Evolutionary conservation across 208 protist species (phyloP).

Genomic region (Wallacemonas rigidus): DNA sequence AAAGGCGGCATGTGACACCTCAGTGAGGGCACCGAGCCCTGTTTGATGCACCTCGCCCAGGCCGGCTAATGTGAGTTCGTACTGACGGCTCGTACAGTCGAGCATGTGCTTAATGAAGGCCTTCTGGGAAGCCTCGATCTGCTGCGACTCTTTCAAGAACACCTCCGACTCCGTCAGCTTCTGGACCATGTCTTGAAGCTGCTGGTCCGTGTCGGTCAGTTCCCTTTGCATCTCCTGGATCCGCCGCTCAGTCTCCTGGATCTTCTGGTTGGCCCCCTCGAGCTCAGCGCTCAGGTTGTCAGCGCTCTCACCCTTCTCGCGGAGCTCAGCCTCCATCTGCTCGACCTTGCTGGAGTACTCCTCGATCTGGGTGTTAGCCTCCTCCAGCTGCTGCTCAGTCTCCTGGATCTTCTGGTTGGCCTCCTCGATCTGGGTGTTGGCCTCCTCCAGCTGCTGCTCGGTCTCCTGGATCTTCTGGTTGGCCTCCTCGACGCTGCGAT

Average conservation of each 20-base stretch:
- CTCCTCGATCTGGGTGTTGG: slow-evolving; percentile 26
- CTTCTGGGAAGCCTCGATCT: slow-evolving; percentile 13
- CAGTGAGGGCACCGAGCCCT: slow-evolving; percentile 28
- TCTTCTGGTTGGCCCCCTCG: slow-evolving; percentile 23
- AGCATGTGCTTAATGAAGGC: slow-evolving; percentile 30
- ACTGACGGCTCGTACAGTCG: slow-evolving; percentile 19
- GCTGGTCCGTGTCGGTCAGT: slow-evolving; percentile 20
- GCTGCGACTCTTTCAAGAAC: slow-evolving; percentile 30
- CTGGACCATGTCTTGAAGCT: slow-evolving; percentile 27
- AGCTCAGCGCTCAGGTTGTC: slow-evolving; percentile 29
- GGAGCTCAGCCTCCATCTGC: slow-evolving; percentile 17
- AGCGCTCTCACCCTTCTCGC: slow-evolving; percentile 29
- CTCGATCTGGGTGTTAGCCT: slow-evolving; percentile 27
- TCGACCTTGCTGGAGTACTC: slow-evolving; percentile 2
- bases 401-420: slow-evolving; percentile 33
- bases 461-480: slow-evolving; percentile 27
- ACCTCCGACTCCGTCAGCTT: slow-evolving; percentile 17
- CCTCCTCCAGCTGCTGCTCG: slow-evolving; percentile 36
- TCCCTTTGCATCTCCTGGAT: slow-evolving; percentile 18
- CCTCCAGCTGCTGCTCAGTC: slow-evolving; percentile 26
- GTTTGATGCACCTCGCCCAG: slow-evolving; percentile 31
- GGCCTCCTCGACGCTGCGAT: not conserved
- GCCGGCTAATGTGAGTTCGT: slow-evolving; percentile 29
- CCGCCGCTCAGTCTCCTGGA: slow-evolving; percentile 20
- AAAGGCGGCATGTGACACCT: slow-evolving; percentile 13